Evolutionary conservation across 2,329 filamentous ascomycete species (phyloP).

Genomic region (Aspergillus pseudotamarii): DNA sequence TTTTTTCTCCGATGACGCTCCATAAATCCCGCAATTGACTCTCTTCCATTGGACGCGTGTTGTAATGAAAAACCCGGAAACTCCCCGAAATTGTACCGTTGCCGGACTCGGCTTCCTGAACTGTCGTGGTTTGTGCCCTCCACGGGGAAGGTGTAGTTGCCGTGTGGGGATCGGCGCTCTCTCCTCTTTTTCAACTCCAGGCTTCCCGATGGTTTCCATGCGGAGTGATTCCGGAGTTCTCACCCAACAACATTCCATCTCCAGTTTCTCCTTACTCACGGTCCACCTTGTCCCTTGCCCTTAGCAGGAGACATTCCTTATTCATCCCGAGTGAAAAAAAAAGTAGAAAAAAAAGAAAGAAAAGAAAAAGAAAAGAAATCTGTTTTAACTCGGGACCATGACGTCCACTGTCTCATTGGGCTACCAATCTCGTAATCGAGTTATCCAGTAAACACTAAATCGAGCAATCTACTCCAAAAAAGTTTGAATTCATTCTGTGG

Average conservation of each 20-base stretch:
- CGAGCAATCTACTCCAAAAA: not conserved
- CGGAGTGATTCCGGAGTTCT: slow-evolving; percentile 1
- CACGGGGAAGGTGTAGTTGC: slow-evolving; percentile 12
- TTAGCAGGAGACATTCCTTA: not conserved
- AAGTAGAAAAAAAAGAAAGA: no score
- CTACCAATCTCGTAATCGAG: not conserved
- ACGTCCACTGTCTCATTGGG: not conserved
- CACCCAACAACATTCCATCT: not conserved
- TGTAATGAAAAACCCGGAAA: slow-evolving; percentile 5
- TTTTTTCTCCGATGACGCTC: not conserved
- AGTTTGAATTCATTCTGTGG: not conserved
- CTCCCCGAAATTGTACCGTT: slow-evolving; percentile 15
- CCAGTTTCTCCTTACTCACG: not conserved
- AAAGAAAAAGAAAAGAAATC: not conserved
- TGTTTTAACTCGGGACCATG: not conserved
- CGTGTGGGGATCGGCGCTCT: not conserved
- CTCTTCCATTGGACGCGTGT: not conserved
- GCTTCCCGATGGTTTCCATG: not conserved
- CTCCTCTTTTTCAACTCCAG: not conserved
- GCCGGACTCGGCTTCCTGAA: not conserved
- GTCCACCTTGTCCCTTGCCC: not conserved
- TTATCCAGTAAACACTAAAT: not conserved
- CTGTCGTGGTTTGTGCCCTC: not conserved
- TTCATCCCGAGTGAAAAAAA: not conserved
- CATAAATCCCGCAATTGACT: not conserved